Evolutionary conservation across 2,329 filamentous ascomycete genomes (phyloP), one percentile per base, ranked within the genome.

Genomic region (Talaromyces albobiverticillius): DNA sequence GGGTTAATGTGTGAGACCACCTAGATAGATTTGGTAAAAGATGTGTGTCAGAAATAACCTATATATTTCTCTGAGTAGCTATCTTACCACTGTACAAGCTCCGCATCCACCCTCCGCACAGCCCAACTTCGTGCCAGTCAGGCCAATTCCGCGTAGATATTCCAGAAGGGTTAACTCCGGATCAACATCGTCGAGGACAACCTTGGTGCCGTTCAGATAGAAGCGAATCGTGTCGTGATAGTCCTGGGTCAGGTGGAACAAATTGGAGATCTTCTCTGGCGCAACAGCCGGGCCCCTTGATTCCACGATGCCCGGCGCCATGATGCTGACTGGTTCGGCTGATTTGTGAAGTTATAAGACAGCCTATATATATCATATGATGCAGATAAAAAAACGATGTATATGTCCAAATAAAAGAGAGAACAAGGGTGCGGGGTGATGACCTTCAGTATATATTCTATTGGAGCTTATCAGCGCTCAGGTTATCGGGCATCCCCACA

Each of bases 101-200:
- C 94, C 94, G 67, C 94, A 99, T 2, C 94, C 94, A 59, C 94
- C 94, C 76, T 99, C 94, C 47, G 90, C 90, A 75, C 94, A 99
- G 46, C 94, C 94, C 72, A 97, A 81, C 73, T 99, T 99, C 11
- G 94, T 97, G 13, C 94, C 94, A 4, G 93, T 97, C 62, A 97
- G 77, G 0, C 94, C 94, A 67, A 97, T 89, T 18, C 92, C 93
- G 59, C 94, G 83, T 36, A 99, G 80, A 64, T 97, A 99, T 70
- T 97, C 93, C 6, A 99, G 78, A 29, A 99, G 79, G 0, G 94
- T 99, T 46, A 92, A 80, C 68, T 97, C 93, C 0, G 94, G 94
- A 66, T 97, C 92, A 50, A 94, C 84, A 11, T 89, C 82, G 61
- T 96, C 92, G 14, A 99, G 77, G 1, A 87, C 83, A 14, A 97